Base-by-base conservation (phyloP, 148 eudicot genomes). In the Heliamphora exappendiculata region DNA sequence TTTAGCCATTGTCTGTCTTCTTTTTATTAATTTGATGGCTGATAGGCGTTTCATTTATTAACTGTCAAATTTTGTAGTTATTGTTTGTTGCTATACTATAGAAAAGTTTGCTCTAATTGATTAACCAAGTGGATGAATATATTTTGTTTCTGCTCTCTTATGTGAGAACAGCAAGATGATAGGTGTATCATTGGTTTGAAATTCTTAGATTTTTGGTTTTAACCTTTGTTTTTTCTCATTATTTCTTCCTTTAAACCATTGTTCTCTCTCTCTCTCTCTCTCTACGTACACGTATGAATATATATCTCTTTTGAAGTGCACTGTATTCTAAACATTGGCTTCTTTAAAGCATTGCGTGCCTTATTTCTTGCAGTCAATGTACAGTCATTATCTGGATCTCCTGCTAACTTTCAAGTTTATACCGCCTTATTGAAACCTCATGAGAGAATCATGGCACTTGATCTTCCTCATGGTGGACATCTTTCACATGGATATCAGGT, bases 401-500 rank as follows among this genome's bases (percentile, higher is more conserved):
- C 98, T 26, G 79, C 98, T 41, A 91, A 93, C 81, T 93, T 93
- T 78, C 92, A 88, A 72, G 91, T 82, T 63, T 94, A 94, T 69
- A 92, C 98, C 76, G 97, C 95, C 53, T 81, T 94, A 44, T 76
- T 94, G 78, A 94, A 94, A 85, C 97, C 98, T 84, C 98, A 94
- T 81, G 98, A 94, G 67, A 94, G 98, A 81, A 94, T 94, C 77
- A 94, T 94, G 98, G 98, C 98, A 0, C 91, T 94, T 78, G 98
- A 94, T 90, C 97, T 94, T 83, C 97, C 97, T 76, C 98, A 94
- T 75, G 98, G 98, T 76, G 98, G 98, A 67, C 97, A 94, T 81
- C 94, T 94, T 81, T 94, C 98, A 50, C 97, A 94, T 84, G 98
- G 98, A 67, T 94, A 94, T 86, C 98, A 94, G 98, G 98, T 94